phyloP scores from a whole-genome alignment of 2,329 filamentous ascomycete genomes.

The Colletotrichum cordylinicola region DNA sequence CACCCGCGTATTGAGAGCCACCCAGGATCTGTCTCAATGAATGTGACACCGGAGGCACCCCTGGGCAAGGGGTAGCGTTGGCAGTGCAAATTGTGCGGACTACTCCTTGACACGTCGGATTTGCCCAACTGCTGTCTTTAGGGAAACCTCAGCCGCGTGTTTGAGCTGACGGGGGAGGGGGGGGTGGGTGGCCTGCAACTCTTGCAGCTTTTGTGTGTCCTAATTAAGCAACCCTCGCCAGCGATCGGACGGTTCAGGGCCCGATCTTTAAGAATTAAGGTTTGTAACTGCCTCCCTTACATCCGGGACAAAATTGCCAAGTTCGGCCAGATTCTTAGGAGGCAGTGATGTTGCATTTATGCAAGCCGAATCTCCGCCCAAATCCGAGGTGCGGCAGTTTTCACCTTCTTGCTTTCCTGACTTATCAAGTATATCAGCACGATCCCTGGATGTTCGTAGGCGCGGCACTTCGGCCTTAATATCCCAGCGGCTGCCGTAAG shows the following conservation, averaged over 20 bases:
- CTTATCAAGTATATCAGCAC: no score
- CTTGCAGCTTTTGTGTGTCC: no score
- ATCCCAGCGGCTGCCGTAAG: no score
- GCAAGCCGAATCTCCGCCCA: no score
- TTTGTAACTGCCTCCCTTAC: background rate
- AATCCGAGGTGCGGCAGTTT: no score
- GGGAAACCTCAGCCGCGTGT: accelerated
- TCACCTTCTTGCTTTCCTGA: no score
- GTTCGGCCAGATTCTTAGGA: background rate
- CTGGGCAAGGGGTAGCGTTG: background rate
- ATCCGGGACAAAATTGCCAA: background rate
- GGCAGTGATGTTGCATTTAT: no score
- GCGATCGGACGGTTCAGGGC: background rate
- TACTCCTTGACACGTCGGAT: background rate
- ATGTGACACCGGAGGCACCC: background rate
- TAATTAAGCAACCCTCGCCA: background rate
- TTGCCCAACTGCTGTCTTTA: accelerated
- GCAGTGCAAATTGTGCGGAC: background rate
- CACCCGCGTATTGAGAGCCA: background rate
- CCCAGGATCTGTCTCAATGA: no score
- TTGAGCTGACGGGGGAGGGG: no score
- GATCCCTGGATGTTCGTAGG: no score
- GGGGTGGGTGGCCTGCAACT: background rate
- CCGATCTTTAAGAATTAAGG: background rate
- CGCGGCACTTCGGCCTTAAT: no score